phyloP scores from a whole-genome alignment of 495 filamentous ascomycete genomes.

The Podospora pseudoanserina region DNA sequence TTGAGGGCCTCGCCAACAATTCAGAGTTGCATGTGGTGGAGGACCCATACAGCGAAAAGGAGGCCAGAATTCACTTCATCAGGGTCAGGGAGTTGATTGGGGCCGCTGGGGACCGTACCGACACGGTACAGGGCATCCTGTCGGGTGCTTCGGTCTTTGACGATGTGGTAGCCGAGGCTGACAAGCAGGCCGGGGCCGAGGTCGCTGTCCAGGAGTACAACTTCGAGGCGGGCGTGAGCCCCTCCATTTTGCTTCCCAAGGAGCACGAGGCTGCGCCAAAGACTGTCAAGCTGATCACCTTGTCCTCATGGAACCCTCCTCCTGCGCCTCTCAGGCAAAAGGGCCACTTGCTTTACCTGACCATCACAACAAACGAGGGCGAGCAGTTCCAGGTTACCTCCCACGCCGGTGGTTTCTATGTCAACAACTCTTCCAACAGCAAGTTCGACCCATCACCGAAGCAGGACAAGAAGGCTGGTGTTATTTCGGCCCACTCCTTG shows the following conservation, averaged over 20 bases:
- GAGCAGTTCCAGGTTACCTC: constrained; percentile 91
- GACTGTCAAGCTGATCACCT: constrained; percentile 79
- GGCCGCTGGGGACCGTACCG: constrained; percentile 80
- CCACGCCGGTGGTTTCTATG: constrained; percentile 90
- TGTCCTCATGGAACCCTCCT: constrained; percentile 95
- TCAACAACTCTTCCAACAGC: constrained; percentile 85
- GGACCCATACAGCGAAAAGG: constrained; percentile 98
- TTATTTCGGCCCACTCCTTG: constrained; percentile 70
- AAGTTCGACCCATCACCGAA: constrained; percentile 90
- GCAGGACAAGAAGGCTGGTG: constrained; percentile 57
- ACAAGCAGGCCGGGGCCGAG: constrained; percentile 50
- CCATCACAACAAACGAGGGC: constrained; percentile 82
- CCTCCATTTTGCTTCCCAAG: constrained; percentile 67
- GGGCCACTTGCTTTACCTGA: constrained; percentile 90
- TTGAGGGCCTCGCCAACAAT: constrained; percentile 68
- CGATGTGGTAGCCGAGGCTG: constrained; percentile 53
- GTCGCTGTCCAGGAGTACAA: constrained; percentile 60
- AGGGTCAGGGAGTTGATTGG: constrained; percentile 89
- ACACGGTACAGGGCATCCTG: constrained; percentile 80
- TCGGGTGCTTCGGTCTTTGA: constrained; percentile 90
- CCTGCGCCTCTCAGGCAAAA: constrained; percentile 85
- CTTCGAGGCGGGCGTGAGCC: constrained; percentile 61
- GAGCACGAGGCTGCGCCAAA: constrained; percentile 66
- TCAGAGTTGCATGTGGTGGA: constrained; percentile 79
- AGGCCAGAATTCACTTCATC: constrained; percentile 90